Evolutionary conservation across 2,329 filamentous ascomycete species (phyloP).

Genomic region (Rutstroemia sp.): DNA sequence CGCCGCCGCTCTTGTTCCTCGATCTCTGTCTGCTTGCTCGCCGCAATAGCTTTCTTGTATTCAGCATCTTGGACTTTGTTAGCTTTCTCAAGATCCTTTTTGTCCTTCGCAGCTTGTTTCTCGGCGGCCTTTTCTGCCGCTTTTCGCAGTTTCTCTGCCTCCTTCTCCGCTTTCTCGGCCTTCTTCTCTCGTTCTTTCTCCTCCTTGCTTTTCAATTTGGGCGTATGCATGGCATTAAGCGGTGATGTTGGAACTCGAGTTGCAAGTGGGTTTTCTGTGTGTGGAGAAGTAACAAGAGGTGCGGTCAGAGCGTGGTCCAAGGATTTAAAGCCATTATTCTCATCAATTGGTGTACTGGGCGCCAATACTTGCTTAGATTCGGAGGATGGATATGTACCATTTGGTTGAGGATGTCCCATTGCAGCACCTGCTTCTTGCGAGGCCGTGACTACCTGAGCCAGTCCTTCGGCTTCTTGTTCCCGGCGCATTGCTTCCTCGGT

Average conservation of each 20-base stretch:
- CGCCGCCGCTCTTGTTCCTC: neutral
- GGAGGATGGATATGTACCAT: constrained; percentile 33
- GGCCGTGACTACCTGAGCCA: constrained; percentile 49
- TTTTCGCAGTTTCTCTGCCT: constrained; percentile 37
- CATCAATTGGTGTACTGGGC: constrained; percentile 39
- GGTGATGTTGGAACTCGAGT: constrained; percentile 29
- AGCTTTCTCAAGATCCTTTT: constrained; percentile 2
- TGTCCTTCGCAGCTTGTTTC: constrained; percentile 25
- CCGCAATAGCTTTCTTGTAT: neutral
- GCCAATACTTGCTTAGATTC: constrained; percentile 42
- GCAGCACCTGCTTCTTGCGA: constrained; percentile 50
- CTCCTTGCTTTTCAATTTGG: constrained; percentile 43
- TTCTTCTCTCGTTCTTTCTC: constrained; percentile 62
- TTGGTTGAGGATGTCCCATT: constrained; percentile 39
- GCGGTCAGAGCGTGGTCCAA: constrained; percentile 63
- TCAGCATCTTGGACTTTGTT: constrained; percentile 5
- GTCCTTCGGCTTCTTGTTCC: constrained; percentile 77
- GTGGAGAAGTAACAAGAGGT: constrained; percentile 33
- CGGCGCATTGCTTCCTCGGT: constrained; percentile 59
- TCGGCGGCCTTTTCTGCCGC: constrained; percentile 34
- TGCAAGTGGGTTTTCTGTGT: constrained; percentile 25
- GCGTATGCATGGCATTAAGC: constrained; percentile 18
- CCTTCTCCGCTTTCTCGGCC: constrained; percentile 48
- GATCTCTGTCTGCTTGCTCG: constrained; percentile 2
- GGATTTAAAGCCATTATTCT: constrained; percentile 46